These are phyloP conservation scores for Kodamaea anthophila DNA, from an alignment of 1,139 yeast species.

Conservation along the genomic window DNA sequence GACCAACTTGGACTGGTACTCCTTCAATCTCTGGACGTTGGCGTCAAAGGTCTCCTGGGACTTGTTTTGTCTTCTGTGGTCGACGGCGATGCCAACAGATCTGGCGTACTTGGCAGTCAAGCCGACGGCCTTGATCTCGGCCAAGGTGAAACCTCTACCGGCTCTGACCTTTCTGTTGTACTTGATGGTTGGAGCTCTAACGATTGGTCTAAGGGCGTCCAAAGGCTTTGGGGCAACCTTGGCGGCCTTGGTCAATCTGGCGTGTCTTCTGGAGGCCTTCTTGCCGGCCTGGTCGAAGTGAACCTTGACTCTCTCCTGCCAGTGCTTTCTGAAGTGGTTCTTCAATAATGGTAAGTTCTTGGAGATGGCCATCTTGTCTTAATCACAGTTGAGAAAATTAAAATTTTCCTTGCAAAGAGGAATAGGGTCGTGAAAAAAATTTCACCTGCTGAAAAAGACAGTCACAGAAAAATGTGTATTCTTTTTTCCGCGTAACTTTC, in stretches of 20 bases:
- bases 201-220: constrained; percentile 94
- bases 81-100: constrained; percentile 97
- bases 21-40: constrained; percentile 94
- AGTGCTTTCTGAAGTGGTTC: constrained; percentile 98
- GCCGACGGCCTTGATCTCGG: constrained; percentile 98
- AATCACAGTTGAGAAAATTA: constrained; percentile 9
- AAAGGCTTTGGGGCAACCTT: constrained; percentile 96
- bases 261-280: constrained; percentile 93
- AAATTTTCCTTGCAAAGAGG: constrained; percentile 7
- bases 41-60: constrained; percentile 91
- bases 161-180: constrained; percentile 99
- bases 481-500: constrained; percentile 1
- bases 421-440: constrained; percentile 5
- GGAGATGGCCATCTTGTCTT: constrained; percentile 70
- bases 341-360: constrained; percentile 97
- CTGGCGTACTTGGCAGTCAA: constrained; percentile 93
- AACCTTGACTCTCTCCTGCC: constrained; percentile 99
- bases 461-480: constrained; percentile 3
- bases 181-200: constrained; percentile 96
- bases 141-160: constrained; percentile 98
- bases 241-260: constrained; percentile 94
- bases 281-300: constrained; percentile 99
- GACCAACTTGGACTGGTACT: constrained; percentile 92
- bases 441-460: constrained; percentile 4
- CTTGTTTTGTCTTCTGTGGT: constrained; percentile 99